Evolutionary conservation across 805 yeast genomes (phyloP).

Genomic region (Pichia eremophila): DNA sequence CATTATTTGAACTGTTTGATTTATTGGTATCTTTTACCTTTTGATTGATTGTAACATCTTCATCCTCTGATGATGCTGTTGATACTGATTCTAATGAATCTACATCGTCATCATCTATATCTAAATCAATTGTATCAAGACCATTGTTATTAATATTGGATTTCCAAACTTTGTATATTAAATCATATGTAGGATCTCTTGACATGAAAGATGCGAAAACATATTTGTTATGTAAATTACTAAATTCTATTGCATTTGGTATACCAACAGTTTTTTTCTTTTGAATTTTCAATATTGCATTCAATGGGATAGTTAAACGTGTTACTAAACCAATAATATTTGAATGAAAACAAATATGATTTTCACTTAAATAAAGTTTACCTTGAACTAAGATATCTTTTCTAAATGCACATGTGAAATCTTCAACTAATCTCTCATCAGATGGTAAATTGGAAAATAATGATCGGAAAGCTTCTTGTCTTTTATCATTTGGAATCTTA

Average conservation of each 20-base stretch:
- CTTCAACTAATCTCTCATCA: conserved; percentile 48
- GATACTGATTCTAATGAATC: conserved; percentile 26
- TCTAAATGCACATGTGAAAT: conserved; percentile 52
- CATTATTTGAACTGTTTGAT: conserved; percentile 14
- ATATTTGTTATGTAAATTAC: conserved; percentile 53
- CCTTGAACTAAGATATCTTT: conserved; percentile 66
- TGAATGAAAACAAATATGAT: conserved; percentile 52
- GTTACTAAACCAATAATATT: conserved; percentile 63
- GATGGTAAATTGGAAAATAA: conserved; percentile 43
- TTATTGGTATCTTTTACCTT: conserved; percentile 21
- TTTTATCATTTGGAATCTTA: conserved; percentile 36
- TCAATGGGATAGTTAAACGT: conserved; percentile 44
- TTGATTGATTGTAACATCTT: conserved; percentile 12
- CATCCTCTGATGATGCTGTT: conserved; percentile 17
- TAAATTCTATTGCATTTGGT: conserved; percentile 59
- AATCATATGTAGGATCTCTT: conserved; percentile 44
- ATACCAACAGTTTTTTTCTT: conserved; percentile 58
- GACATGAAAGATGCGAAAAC: conserved; percentile 57
- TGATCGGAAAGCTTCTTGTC: conserved; percentile 53
- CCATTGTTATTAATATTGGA: conserved; percentile 25
- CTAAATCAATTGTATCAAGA: conserved; percentile 14
- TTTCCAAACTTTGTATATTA: conserved; percentile 57
- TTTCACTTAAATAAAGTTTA: conserved; percentile 46
- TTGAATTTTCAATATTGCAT: conserved; percentile 54
- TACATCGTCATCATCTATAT: conserved; percentile 23